A percentile compares a stretch with the other conserved stretches of the same genome.
phyloP scores from a whole-genome alignment of 192 early-diverging fungal genomes.

The Coemansia sp. region DNA sequence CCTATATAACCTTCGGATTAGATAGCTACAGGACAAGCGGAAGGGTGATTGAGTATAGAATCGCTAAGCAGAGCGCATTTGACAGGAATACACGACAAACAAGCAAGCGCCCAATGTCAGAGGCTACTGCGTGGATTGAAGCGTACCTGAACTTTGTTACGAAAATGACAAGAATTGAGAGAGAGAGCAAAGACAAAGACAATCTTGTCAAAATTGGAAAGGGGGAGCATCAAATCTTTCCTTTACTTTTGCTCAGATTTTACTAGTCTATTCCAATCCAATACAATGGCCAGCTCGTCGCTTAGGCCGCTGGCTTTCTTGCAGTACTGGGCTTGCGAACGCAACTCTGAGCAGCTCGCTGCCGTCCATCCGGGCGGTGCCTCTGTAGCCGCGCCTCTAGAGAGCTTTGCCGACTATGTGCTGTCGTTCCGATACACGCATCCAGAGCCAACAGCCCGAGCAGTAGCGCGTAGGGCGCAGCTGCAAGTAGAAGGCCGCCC shows the following conservation, averaged over 20 bases:
- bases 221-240: background rate
- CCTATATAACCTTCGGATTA: conserved; percentile 34
- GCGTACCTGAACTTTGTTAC: conserved; percentile 23
- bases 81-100: background rate
- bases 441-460: background rate
- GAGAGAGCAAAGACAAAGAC: background rate
- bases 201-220: background rate
- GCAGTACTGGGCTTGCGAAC: conserved; percentile 31
- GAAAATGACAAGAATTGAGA: background rate
- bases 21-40: conserved; percentile 9
- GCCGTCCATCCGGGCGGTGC: background rate
- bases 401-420: conserved; percentile 45
- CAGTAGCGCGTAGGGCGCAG: background rate
- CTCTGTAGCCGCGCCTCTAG: background rate
- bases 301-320: conserved; percentile 19
- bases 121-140: background rate
- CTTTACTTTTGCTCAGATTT: background rate
- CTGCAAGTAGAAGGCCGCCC: background rate
- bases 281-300: background rate
- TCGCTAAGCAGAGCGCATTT: background rate
- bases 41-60: background rate
- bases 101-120: background rate
- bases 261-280: background rate
- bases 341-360: conserved; percentile 1
- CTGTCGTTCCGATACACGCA: conserved; percentile 24